Evolutionary conservation across 306 rosid species (phyloP), one percentile per base, ranked within the genome.

Genomic region (Sphenostylis stenocarpa): DNA sequence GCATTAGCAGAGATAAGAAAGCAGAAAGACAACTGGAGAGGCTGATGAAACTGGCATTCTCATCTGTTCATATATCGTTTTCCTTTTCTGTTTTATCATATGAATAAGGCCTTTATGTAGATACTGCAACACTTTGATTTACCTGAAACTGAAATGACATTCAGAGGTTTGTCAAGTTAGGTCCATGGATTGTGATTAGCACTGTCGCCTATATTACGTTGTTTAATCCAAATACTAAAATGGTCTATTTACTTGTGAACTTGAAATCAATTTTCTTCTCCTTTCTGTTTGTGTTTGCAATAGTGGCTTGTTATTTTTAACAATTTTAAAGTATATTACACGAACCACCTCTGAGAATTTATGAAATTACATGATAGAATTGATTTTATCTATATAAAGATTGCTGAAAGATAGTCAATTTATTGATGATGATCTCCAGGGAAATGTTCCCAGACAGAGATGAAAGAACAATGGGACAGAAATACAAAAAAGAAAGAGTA

Each of bases 11-110:
- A 91, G 82, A 87, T 89, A 55, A 65, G 98, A 81, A 86, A 74
- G 84, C 34, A 75, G 52, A 93, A 93, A 82, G 96, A 87, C 87
- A 87, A 81, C 56, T 91, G 98, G 98, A 87, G 82, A 81, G 93
- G 97, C 71, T 89, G 65, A 83, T 56, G 34, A 74, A 41, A 58
- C 64, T 19, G 19, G 70, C 39, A 41, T 69, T 48, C 38, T 60
- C 58, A 20, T 19, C 2, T 52, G 58, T 52, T 51, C 28, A 20
- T 52, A 20, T 8, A 19, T 52, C 14, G 33, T 26, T 34, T 56
- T 60, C 73, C 67, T 36, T 14, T 21, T 60, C 29, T 52, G 76
- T 45, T 72, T 28, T 38, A 28, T 36, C 14, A 23, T 47, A 34
- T 41, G 58, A 83, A 79, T n/a, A 48, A 75, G 41, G 53, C 49